Percentiles rank a stretch among this genome's conserved stretches.
Evolutionary conservation across 2,329 filamentous ascomycete genomes (phyloP).

Genomic region (Aspergillus brasiliensis): DNA sequence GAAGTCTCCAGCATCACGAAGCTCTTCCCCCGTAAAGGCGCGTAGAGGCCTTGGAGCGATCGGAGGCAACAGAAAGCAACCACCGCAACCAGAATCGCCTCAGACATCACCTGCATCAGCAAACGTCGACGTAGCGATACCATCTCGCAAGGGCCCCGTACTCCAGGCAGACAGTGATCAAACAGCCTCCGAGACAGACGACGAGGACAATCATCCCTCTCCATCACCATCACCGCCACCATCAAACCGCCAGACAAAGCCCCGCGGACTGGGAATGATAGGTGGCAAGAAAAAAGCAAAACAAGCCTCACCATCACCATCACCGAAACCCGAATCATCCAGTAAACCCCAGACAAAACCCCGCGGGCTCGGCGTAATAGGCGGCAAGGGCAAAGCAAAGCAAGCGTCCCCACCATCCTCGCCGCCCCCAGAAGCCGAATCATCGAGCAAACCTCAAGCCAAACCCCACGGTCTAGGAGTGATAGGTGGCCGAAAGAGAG

Average conservation of each 20-base stretch:
- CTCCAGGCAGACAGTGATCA: not conserved
- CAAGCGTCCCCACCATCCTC: not conserved
- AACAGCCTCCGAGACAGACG: constrained; percentile 11
- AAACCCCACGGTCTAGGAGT: too few species aligned
- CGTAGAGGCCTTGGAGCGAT: constrained; percentile 25
- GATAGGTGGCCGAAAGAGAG: too few species aligned
- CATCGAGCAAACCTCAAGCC: too few species aligned
- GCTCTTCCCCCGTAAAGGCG: constrained; percentile 12
- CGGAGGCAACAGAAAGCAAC: constrained; percentile 20
- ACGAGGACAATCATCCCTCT: not conserved
- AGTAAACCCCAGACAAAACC: constrained; percentile 18
- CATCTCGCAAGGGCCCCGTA: not conserved
- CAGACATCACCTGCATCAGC: constrained; percentile 1
- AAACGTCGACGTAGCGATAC: not conserved
- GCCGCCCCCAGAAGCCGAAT: not conserved
- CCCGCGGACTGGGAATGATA: constrained; percentile 33
- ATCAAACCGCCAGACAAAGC: constrained; percentile 6
- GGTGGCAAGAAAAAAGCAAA: constrained; percentile 31
- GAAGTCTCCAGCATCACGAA: constrained; percentile 2
- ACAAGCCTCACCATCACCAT: not conserved
- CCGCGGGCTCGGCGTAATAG: constrained; percentile 40
- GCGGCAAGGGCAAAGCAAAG: constrained; percentile 23
- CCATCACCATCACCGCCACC: constrained; percentile 11
- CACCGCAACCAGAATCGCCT: not conserved
- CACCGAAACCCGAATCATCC: constrained; percentile 15